These are phyloP conservation scores for Cladosporium phlei DNA, from an alignment of 2,329 filamentous ascomycete genomes.

Conservation along the genomic window DNA sequence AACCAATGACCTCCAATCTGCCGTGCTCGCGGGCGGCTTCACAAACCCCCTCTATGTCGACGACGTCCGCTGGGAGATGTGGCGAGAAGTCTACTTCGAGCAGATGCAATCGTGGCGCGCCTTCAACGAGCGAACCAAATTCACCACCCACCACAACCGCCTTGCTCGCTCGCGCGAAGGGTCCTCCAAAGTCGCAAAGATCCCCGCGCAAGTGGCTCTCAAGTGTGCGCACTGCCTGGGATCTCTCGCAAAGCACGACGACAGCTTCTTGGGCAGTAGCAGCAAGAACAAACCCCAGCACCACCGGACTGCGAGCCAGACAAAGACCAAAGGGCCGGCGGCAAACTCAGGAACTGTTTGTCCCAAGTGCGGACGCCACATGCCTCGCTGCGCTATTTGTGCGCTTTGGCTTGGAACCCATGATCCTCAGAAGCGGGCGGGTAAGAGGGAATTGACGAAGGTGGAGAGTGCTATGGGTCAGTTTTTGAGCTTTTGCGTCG, in stretches of 20 bases:
- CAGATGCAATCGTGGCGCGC: conserved; percentile 65
- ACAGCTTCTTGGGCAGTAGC: conserved; percentile 16
- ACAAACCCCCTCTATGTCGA: conserved; percentile 71
- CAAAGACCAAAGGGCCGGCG: conserved; percentile 24
- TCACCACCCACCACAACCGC: conserved; percentile 71
- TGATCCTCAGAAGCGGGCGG: conserved; percentile 44
- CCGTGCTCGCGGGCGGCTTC: conserved; percentile 68
- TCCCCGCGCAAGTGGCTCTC: conserved; percentile 65
- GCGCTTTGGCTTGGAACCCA: conserved; percentile 57
- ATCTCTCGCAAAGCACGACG: conserved; percentile 47
- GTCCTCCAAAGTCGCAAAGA: conserved; percentile 56
- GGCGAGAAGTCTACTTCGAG: conserved; percentile 71
- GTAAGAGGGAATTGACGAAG: conserved; percentile 23
- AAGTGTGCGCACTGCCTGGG: conserved; percentile 70
- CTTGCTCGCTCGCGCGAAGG: conserved; percentile 61
- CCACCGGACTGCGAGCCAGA: conserved; percentile 22
- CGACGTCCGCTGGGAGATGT: conserved; percentile 69
- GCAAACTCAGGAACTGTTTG: conserved; percentile 48
- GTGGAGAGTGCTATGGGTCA: conserved; percentile 46
- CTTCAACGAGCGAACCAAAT: conserved; percentile 71
- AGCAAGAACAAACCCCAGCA: conserved; percentile 8
- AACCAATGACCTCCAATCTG: conserved; percentile 74
- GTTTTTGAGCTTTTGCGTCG: conserved; percentile 58
- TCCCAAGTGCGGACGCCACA: conserved; percentile 56
- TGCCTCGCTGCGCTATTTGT: conserved; percentile 60